Evolutionary conservation across 345 rosid species (phyloP), one percentile per base, ranked within the genome.

Genomic region (Syzygium grande): DNA sequence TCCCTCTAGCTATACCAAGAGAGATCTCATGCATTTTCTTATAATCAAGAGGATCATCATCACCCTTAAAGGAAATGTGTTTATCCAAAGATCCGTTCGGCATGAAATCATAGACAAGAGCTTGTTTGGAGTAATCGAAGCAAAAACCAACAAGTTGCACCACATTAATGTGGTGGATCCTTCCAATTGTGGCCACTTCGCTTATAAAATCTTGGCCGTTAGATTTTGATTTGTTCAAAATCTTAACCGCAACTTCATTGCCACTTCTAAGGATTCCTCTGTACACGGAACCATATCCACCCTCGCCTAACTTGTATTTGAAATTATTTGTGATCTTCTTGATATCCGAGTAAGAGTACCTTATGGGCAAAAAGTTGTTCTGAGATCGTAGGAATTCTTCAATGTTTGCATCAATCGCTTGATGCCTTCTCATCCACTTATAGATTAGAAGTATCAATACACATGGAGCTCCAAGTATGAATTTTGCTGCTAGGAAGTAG

Each of bases 371-470:
- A 27, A 59, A 59, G 2, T 59, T 58, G 5, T 58, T 27, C 16
- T 59, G 65, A 58, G 3, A 25, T 55, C 0, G n/a, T 23, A 58
- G 5, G 14, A 58, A 58, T 58, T 58, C 14, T 58, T 58, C 29
- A 0, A 58, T 25, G 6, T 58, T 58, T 23, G n/a, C 29, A 0
- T 58, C 1, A 1, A 2, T 2, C 0, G 29, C 29, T 2, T 2
- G 29, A 0, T 10, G 29, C 30, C 8, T 11, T 59, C 16, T 59
- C 68, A 11, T 23, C 30, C 68, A 27, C 11, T 59, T 27, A 6
- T 1, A 61, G 68, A 27, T 61, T 12, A 61, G 17, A 61, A 61
- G 0, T 12, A 61, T 61, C 68, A n/a, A n/a, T 30, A 27, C 68
- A 27, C 68, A 61, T 0, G 34, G 68, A n/a, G 4, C 34, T 61